A percentile compares a stretch with the other conserved stretches of the same genome.
Evolutionary conservation across 1,284 basidiomycete species (phyloP).

Genomic region (Xerocomus nothofagi): DNA sequence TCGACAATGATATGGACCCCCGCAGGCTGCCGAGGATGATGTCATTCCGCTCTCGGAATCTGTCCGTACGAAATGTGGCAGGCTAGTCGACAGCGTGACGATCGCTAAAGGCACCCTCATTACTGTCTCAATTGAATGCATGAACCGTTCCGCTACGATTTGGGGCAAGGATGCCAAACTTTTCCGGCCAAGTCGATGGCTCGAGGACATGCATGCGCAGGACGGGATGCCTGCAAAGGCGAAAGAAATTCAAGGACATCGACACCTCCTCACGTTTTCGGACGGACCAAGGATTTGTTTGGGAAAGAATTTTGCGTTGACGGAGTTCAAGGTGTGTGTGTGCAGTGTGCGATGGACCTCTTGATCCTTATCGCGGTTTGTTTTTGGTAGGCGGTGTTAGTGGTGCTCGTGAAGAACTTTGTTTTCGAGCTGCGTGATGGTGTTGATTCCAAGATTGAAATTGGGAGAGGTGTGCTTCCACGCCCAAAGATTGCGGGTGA

Average conservation of each 20-base stretch:
- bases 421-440: slow-evolving; percentile 25
- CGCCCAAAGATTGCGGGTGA: slow-evolving; percentile 28
- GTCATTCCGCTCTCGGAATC: slow-evolving; percentile 50
- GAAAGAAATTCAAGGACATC: slow-evolving; percentile 41
- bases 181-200: slow-evolving; percentile 41
- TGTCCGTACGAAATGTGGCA: slow-evolving; percentile 37
- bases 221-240: slow-evolving; percentile 26
- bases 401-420: slow-evolving; percentile 25
- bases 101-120: slow-evolving; percentile 47
- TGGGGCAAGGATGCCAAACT: slow-evolving; percentile 43
- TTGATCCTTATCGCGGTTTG: not conserved
- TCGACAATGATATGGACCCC: not conserved
- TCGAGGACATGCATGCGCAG: slow-evolving; percentile 19
- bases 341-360: rapidly evolving
- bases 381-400: slow-evolving; percentile 17
- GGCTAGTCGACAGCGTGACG: slow-evolving; percentile 38
- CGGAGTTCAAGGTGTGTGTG: slow-evolving; percentile 47
- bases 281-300: slow-evolving; percentile 44
- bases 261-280: slow-evolving; percentile 42
- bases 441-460: slow-evolving; percentile 17
- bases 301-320: slow-evolving; percentile 42
- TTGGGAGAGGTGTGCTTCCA: slow-evolving; percentile 16
- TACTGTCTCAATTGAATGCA: slow-evolving; percentile 39
- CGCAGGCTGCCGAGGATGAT: slow-evolving; percentile 49
- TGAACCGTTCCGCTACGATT: slow-evolving; percentile 48